These are phyloP conservation scores for Aspergillus unguis DNA, from an alignment of 2,329 filamentous ascomycete species.

Conservation along the genomic window DNA sequence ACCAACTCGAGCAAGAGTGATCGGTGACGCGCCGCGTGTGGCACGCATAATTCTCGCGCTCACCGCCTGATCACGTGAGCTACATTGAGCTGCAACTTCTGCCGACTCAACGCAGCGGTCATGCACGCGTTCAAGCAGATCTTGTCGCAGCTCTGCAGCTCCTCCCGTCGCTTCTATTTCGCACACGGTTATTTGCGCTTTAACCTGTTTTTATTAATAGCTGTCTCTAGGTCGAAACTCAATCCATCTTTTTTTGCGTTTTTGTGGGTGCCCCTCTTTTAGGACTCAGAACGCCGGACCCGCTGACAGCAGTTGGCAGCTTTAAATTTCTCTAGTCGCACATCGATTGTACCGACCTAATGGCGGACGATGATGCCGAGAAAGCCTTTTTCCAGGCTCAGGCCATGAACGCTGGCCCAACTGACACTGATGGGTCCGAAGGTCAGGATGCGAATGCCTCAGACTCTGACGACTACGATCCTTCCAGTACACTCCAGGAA, in stretches of 20 bases:
- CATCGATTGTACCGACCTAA: constrained; percentile 24
- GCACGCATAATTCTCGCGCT: constrained; percentile 24
- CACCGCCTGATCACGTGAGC: constrained; percentile 34
- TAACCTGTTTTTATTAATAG: neutral
- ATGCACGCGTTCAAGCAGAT: neutral
- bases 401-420: constrained; percentile 40
- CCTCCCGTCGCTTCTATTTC: neutral
- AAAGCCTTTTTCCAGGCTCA: constrained; percentile 53
- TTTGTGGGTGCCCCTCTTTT: neutral
- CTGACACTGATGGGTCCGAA: constrained; percentile 46
- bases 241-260: neutral
- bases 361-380: constrained; percentile 55
- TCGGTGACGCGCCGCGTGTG: constrained; percentile 28
- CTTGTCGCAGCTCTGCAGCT: neutral
- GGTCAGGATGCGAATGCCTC: constrained; percentile 53
- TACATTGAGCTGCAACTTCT: constrained; percentile 24
- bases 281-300: neutral
- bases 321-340: constrained; percentile 10
- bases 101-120: constrained; percentile 10
- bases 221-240: neutral
- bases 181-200: neutral
- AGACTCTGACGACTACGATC: constrained; percentile 56
- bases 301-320: constrained; percentile 8
- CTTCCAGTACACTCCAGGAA: constrained; percentile 47
- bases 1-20: constrained; percentile 12